Evolutionary conservation across 306 rosid genomes (phyloP).

Genomic region (Notholithocarpus densiflorus): DNA sequence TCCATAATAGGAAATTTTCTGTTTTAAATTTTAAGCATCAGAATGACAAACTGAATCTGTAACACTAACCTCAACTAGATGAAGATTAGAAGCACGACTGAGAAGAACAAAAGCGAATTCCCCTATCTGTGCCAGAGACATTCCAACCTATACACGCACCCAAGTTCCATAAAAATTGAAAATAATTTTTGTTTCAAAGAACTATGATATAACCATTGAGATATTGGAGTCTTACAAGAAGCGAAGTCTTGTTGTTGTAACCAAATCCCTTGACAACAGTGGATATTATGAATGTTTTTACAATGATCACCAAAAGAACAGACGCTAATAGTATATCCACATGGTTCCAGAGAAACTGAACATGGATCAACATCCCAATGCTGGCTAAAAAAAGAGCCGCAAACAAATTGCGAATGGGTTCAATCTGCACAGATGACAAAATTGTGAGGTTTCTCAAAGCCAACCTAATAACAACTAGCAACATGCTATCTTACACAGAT

Average conservation of each 20-base stretch:
- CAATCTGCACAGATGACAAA: slow-evolving; percentile 52
- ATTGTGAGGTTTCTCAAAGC: background rate
- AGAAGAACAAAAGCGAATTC: slow-evolving; percentile 97
- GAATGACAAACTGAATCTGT: slow-evolving; percentile 1
- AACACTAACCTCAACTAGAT: slow-evolving; percentile 84
- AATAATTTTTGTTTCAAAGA: slow-evolving; percentile 7
- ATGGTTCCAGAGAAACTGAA: slow-evolving; percentile 96
- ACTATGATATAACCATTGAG: slow-evolving; percentile 9
- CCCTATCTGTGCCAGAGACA: slow-evolving; percentile 96
- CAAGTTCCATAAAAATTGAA: slow-evolving; percentile 45
- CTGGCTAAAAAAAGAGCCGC: slow-evolving; percentile 97
- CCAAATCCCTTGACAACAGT: slow-evolving; percentile 94
- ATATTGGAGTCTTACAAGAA: slow-evolving; percentile 71
- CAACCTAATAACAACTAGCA: background rate
- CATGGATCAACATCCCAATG: slow-evolving; percentile 98
- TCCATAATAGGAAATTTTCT: background rate
- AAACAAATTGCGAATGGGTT: slow-evolving; percentile 92
- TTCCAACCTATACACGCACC: slow-evolving; percentile 86
- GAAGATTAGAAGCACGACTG: slow-evolving; percentile 97
- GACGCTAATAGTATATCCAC: slow-evolving; percentile 94
- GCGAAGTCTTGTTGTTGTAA: slow-evolving; percentile 79
- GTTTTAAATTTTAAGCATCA: background rate
- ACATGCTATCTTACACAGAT: background rate
- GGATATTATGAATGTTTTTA: slow-evolving; percentile 75
- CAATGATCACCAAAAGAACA: slow-evolving; percentile 80